Percentiles rank a stretch among this genome's conserved stretches.
These are phyloP conservation scores for Harrya chromipes DNA, from an alignment of 768 basidiomycete species.

Conservation along the genomic window DNA sequence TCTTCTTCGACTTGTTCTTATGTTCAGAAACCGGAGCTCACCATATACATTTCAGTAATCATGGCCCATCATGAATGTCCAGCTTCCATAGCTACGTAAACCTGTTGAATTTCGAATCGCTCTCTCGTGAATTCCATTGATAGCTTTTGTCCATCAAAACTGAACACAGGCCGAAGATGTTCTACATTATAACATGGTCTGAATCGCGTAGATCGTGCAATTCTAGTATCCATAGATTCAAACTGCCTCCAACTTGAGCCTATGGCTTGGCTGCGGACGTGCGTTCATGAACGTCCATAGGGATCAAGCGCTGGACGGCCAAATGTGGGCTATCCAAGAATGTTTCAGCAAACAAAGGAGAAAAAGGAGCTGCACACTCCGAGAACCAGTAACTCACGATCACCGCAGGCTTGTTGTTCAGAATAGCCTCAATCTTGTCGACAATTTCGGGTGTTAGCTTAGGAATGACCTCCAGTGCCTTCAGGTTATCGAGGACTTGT, in stretches of 20 bases:
- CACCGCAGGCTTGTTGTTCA: slow-evolving; percentile 38
- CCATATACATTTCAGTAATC: too few relatives aligned
- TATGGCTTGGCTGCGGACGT: not conserved
- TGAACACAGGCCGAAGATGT: too few relatives aligned
- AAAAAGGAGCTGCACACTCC: not conserved
- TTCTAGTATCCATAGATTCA: not conserved
- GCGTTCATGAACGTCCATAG: slow-evolving; percentile 18
- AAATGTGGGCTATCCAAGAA: slow-evolving; percentile 16
- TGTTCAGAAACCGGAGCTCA: too few relatives aligned
- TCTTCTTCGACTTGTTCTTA: too few relatives aligned
- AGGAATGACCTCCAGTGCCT: slow-evolving; percentile 50
- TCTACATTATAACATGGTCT: not conserved
- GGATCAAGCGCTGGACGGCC: slow-evolving; percentile 31
- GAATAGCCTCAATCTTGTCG: slow-evolving; percentile 49
- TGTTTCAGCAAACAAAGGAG: slow-evolving; percentile 1
- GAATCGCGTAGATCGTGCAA: not conserved
- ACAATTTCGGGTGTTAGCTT: slow-evolving; percentile 52
- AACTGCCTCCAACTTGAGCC: not conserved
- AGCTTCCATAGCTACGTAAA: too few relatives aligned
- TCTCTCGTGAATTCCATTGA: too few relatives aligned
- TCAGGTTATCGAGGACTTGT: slow-evolving; percentile 48
- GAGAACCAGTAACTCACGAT: slow-evolving; percentile 21
- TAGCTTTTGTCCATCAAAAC: too few relatives aligned
- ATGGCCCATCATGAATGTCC: too few relatives aligned
- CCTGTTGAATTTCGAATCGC: too few relatives aligned